Base-by-base conservation (phyloP, 805 yeast genomes). In the Myxozyma kluyveri region DNA sequence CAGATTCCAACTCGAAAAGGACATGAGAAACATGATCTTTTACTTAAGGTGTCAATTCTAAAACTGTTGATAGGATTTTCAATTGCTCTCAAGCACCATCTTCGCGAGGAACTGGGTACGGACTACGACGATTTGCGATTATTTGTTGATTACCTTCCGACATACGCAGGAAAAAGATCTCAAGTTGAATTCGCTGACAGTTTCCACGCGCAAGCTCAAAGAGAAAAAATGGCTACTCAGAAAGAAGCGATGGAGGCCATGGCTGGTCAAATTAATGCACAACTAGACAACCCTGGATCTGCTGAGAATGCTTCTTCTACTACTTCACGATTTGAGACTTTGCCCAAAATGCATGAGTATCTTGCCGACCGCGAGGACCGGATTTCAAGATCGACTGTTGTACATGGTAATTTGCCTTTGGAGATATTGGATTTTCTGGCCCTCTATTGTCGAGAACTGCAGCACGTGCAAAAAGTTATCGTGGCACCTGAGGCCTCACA, bases 71-170 rank as follows among this genome's bases (percentile, higher is more conserved):
- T 47, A 4, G 60, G 50, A 10, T 56, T 56, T 21, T 42, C 59
- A 3, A 45, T 56, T 6, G 60, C 60, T 17, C 50, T 54, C 9
- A 56, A 56, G 36, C 60, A 56, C 22, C 60, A 56, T 32, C 55
- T 56, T n/a, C 55, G 60, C 1, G 60, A 56, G 36, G 60, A 56
- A 29, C 44, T 54, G 2, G 60, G 60, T 17, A 55, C 50, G 2
- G 60, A 56, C 32, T 55, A 56, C 35, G 60, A 55, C 17, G 60
- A 56, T 29, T 31, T 56, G 44, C 39, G 41, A n/a, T 53, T 52
- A 6, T 46, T 49, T 22, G 55, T 56, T n/a, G 50, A 42, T n/a
- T 54, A 55, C 38, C 47, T 56, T 3, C 60, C 59, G 17, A 56
- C 60, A 1, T 56, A 54, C 26, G 54, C 60, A n/a, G 45, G 40